Evolutionary conservation across 495 filamentous ascomycete genomes (phyloP).

Genomic region (Podospora pseudopauciseta): DNA sequence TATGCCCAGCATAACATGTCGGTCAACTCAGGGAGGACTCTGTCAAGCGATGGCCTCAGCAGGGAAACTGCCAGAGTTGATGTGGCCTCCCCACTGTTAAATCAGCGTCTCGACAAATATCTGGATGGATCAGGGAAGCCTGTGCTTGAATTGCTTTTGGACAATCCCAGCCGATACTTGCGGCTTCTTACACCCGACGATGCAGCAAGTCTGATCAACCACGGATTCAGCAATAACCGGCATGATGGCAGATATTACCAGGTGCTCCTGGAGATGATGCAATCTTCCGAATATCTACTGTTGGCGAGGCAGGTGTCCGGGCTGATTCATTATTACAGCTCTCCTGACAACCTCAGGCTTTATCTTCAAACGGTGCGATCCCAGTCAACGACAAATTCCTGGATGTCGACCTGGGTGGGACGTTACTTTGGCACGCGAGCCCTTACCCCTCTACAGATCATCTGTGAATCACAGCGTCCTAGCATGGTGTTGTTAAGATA

Average conservation of each 20-base stretch:
- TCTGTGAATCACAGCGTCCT: not conserved
- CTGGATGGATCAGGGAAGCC: no score
- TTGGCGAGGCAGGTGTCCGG: not conserved
- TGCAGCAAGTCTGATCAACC: not conserved
- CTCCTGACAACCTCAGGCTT: not conserved
- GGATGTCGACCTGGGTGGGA: not conserved
- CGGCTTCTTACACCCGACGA: not conserved
- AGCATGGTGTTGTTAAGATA: constrained; percentile 12
- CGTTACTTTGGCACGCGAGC: not conserved
- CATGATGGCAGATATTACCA: not conserved
- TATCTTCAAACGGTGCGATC: constrained; percentile 3
- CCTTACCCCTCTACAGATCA: constrained; percentile 5
- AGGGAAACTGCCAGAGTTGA: no score
- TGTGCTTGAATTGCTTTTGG: not conserved
- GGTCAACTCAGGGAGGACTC: no score
- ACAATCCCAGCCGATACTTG: not conserved
- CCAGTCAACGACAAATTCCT: no score
- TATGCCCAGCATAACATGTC: no score
- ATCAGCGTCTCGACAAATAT: no score
- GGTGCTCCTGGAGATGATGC: not conserved
- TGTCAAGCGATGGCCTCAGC: no score
- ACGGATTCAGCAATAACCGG: not conserved
- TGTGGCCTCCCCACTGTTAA: no score
- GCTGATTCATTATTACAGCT: not conserved
- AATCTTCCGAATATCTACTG: not conserved